These are phyloP conservation scores for Fusarium sp. DNA, from an alignment of 2,329 filamentous ascomycete species.

Conservation along the genomic window DNA sequence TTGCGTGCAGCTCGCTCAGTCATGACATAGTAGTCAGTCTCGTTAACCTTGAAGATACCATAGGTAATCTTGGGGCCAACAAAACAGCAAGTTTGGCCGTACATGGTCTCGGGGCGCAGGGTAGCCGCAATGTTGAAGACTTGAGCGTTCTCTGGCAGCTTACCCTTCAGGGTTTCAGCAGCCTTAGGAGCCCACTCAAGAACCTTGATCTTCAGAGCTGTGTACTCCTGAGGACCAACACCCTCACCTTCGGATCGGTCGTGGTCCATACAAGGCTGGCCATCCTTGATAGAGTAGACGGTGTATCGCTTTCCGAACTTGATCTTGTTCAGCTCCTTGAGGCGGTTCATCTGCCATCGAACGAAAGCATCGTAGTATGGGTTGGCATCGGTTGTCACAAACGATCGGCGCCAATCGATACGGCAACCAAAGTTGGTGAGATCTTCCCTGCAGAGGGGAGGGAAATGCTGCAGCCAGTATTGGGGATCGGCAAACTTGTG, in stretches of 20 bases:
- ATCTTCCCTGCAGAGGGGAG: conserved; percentile 71
- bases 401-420: conserved; percentile 92
- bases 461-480: conserved; percentile 94
- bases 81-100: conserved; percentile 96
- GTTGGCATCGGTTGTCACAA: conserved; percentile 96
- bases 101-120: conserved; percentile 97
- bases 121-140: conserved; percentile 94
- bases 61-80: conserved; percentile 92
- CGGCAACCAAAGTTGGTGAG: conserved; percentile 85
- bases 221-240: conserved; percentile 88
- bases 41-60: conserved; percentile 83
- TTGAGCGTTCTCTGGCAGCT: conserved; percentile 81
- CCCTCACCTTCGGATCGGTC: conserved; percentile 62
- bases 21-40: conserved; percentile 85
- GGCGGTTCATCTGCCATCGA: conserved; percentile 95
- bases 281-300: conserved; percentile 73
- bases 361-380: conserved; percentile 97
- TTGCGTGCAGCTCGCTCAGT: conserved; percentile 91
- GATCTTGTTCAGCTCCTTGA: conserved; percentile 91
- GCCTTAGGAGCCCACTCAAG: conserved; percentile 88
- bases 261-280: conserved; percentile 63
- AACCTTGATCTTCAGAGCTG: conserved; percentile 89
- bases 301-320: conserved; percentile 95
- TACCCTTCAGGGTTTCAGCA: conserved; percentile 77
- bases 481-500: conserved; percentile 92